phyloP scores from a whole-genome alignment of 2,329 filamentous ascomycete species.

The Diaporthe sp. region DNA sequence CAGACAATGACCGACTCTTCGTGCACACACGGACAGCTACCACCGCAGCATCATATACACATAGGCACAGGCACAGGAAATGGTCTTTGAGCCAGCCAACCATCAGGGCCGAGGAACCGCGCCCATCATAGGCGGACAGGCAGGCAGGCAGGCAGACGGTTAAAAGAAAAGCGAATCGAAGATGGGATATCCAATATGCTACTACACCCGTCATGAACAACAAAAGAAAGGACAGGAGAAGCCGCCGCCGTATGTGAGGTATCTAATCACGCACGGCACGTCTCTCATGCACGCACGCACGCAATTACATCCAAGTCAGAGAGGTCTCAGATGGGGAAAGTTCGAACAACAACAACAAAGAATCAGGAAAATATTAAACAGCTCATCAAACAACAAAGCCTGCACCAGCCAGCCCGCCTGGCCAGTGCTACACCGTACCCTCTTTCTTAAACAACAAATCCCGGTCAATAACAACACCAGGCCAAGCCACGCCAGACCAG shows the following conservation, averaged over 20 bases:
- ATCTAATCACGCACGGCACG: background rate
- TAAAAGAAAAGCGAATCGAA: background rate
- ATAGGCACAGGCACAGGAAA: too few relatives aligned
- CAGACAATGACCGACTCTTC: too few relatives aligned
- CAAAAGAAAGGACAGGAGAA: background rate
- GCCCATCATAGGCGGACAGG: background rate
- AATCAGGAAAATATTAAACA: slow-evolving; percentile 16
- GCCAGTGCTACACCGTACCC: background rate
- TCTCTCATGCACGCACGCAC: slow-evolving; percentile 11
- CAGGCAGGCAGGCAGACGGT: background rate
- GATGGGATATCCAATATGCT: slow-evolving; percentile 29
- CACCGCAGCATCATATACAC: too few relatives aligned
- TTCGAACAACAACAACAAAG: background rate
- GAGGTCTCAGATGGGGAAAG: background rate
- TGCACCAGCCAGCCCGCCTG: background rate
- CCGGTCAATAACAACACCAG: background rate
- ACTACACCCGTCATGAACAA: background rate
- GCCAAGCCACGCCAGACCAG: background rate
- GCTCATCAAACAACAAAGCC: background rate
- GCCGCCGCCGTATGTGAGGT: background rate
- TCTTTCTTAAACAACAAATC: background rate
- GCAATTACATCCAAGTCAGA: background rate
- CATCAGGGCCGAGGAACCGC: too few relatives aligned
- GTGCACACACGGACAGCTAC: too few relatives aligned
- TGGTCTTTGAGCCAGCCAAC: too few relatives aligned